Base-by-base conservation (phyloP, 2,329 filamentous ascomycete species). In the Xylariomycetidae sp. region DNA sequence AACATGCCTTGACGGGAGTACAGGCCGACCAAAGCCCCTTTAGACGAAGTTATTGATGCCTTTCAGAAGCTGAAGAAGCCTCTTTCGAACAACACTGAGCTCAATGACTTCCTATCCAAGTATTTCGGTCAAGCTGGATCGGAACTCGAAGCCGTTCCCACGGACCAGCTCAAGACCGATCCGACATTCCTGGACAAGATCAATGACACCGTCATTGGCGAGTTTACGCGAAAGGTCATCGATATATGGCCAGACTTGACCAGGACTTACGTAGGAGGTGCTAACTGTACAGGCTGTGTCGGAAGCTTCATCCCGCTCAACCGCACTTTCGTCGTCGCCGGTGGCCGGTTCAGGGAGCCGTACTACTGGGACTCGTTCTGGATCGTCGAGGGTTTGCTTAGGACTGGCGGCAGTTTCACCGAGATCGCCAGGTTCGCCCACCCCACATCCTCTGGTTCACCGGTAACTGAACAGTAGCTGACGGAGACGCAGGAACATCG, bases 301-400 rank as follows among this genome's bases (percentile, higher is more conserved):
- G 69, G 70, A 46, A 82, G 77, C 51, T 82, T 79, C 56, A 74
- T 83, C 35, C 74, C 77, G 6, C 52, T 83, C 38, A 80, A 79
- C 47, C 72, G 75, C 37, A 79, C 76, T 3, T 83, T 84, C 48
- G 76, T 84, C n/a, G 70, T 84, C 12, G 78, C 79, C 4, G 79
- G 79, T 10, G 79, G 79, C n/a, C 74, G 79, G 19, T 84, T 84
- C 63, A 67, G 79, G 20, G 79, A 84, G 56, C 70, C 76, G 2
- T 84, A 83, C 51, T 83, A 83, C 54, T 83, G 79, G 79, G 78
- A 83, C 53, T 78, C 75, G 19, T 82, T 73, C 59, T 82, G 76
- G 77, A 79, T 82, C 30, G 47, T 83, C 29, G 72, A 80, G 56
- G 79, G 79, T 16, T 63, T 84, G 16, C 57, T 83, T 20, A 70